Base-by-base conservation (phyloP, 2,329 filamentous ascomycete genomes). In the Ophiostoma populinum region DNA sequence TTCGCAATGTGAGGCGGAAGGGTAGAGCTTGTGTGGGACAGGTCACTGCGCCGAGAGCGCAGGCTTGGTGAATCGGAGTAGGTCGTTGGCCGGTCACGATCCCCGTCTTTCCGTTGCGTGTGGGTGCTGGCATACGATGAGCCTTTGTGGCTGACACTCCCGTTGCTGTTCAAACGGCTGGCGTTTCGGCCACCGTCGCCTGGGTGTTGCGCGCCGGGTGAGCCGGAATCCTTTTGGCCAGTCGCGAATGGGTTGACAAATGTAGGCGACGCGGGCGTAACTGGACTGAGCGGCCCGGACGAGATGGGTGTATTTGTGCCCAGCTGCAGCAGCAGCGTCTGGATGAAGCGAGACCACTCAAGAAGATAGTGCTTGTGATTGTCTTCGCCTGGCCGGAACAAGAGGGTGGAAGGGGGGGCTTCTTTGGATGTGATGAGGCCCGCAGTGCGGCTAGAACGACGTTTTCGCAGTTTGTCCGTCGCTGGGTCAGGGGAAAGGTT, bases 381-480 rank as follows among this genome's bases (percentile, higher is more conserved):
- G 37, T 72, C 66, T 13, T 75, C 67, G 5, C 62, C 55, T 0
- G 61, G 55, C 21, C 73, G 67, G 42, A 78, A 76, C 54, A 65
- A 65, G 3, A 78, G 50, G 0, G 61, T 63, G 7, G 56, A 59
- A 3, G 61, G 54, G 7, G 55, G 51, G 2, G 59, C 53, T 12
- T 71, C 65, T 47, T 65, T 71, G 38, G 54, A 61, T 6, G 57
- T 51, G 8, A 63, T 63, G 16, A 77, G 55, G 3, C 67, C 67
- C 4, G 67, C 63, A 4, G 73, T 68, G 40, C 72, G 62, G 44
- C 72, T 77, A 31, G 73, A 77, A 40, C 73, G 62, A 33, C 73
- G 65, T 46, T 75, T 77, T 37, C 69, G 65, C 42, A 72, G 57
- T 49, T 70, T 75, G 43, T 76, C 70, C 24, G 62, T 58, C 7